phyloP scores from a whole-genome alignment of 345 rosid species.

The Kernera saxatilis region DNA sequence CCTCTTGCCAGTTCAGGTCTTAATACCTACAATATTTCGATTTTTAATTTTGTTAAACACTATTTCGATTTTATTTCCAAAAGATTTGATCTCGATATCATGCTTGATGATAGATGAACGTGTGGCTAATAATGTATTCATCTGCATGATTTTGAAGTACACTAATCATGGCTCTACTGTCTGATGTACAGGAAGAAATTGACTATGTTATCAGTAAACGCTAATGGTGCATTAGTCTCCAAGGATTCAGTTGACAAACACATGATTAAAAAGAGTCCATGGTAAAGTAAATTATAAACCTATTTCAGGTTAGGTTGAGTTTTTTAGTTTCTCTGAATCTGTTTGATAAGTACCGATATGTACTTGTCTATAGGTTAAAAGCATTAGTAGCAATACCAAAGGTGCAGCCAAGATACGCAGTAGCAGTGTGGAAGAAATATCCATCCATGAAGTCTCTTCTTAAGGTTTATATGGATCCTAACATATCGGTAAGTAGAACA shows the following conservation, averaged over 20 bases:
- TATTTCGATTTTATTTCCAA: neutral
- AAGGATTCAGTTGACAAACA: slow-evolving; percentile 57
- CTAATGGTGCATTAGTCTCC: slow-evolving; percentile 71
- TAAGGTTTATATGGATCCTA: slow-evolving; percentile 73
- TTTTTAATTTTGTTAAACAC: neutral
- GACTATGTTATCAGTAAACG: slow-evolving; percentile 65
- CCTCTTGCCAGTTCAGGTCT: slow-evolving; percentile 84
- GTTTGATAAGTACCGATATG: neutral
- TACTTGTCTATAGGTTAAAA: slow-evolving; percentile 56
- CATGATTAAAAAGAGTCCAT: slow-evolving; percentile 53
- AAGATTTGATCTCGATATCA: neutral
- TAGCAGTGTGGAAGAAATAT: slow-evolving; percentile 82
- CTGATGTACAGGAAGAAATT: slow-evolving; percentile 61
- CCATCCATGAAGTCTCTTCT: slow-evolving; percentile 97
- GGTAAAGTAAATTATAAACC: slow-evolving; percentile 14
- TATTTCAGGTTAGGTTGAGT: neutral
- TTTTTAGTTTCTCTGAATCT: neutral
- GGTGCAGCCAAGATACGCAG: slow-evolving; percentile 89
- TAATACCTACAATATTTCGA: neutral
- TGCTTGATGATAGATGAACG: too few species aligned
- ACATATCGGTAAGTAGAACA: slow-evolving; percentile 54
- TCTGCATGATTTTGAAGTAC: neutral
- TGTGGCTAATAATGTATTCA: too few species aligned
- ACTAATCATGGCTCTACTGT: neutral
- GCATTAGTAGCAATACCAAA: slow-evolving; percentile 89